phyloP scores from a whole-genome alignment of 2,329 filamentous ascomycete species.

The Nannizziopsis barbatae region DNA sequence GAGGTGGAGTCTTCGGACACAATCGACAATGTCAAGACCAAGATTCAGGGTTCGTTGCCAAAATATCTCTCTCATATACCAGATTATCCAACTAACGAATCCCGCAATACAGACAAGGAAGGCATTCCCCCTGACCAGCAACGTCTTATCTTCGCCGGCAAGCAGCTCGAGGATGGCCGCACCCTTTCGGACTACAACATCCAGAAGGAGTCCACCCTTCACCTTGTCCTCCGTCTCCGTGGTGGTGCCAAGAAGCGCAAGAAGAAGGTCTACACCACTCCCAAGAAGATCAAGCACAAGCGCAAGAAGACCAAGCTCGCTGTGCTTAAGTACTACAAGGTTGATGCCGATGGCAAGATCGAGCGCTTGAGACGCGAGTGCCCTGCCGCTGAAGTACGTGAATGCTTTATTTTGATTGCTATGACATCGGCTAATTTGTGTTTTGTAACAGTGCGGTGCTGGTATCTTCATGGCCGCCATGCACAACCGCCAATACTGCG shows the following conservation, averaged over 20 bases:
- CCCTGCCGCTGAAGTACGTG: conserved; percentile 72
- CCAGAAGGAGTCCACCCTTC: conserved; percentile 99
- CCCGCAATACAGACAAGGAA: conserved; percentile 69
- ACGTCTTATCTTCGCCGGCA: conserved; percentile 98
- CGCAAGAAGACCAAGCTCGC: conserved; percentile 99
- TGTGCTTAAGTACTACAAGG: conserved; percentile 99
- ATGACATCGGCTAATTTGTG: conserved; percentile 28
- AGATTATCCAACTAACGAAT: conserved; percentile 1
- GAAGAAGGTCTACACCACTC: conserved; percentile 99
- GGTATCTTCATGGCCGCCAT: conserved; percentile 99
- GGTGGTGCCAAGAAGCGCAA: conserved; percentile 99
- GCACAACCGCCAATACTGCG: conserved; percentile 98
- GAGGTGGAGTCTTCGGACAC: conserved; percentile 99
- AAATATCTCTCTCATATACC: background rate
- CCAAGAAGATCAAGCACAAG: conserved; percentile 99
- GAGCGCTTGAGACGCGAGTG: conserved; percentile 98
- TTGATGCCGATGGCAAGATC: conserved; percentile 98
- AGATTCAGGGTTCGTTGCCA: conserved; percentile 54
- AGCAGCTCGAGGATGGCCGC: conserved; percentile 99
- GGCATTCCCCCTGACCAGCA: conserved; percentile 98
- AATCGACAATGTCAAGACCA: conserved; percentile 99
- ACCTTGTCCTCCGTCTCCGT: conserved; percentile 94
- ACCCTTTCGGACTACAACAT: conserved; percentile 99
- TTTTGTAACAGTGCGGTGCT: conserved; percentile 72
- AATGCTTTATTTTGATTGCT: conserved; percentile 2